Evolutionary conservation across 1,284 basidiomycete genomes (phyloP), one percentile per base, ranked within the genome.

Genomic region (Trametes polyzona): DNA sequence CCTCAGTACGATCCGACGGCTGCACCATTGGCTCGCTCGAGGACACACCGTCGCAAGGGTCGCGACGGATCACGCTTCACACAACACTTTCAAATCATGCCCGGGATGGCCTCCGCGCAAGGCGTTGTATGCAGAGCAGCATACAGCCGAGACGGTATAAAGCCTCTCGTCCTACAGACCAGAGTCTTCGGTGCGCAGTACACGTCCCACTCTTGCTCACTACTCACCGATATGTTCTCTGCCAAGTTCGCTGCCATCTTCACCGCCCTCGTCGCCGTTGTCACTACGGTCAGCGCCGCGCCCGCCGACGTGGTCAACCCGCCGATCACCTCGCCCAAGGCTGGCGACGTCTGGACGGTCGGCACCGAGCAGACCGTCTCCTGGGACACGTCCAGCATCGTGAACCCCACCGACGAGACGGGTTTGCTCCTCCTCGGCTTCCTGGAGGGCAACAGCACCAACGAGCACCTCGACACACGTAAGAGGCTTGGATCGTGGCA

Each of bases 391-490:
- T 14, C 52, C 35, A 43, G 61, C 21, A 54, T 81, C 16, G 1
- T 5, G 0, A 60, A 60, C 11, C 67, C 62, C 26, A 26, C 56
- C 50, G 63, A 70, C 59, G 58, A 70, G 21, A 71, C 63, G 0
- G 65, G 77, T 21, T 19, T 59, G 14, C 30, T 80, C 35, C 47
- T 77, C 5, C 71, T 81, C 14, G 79, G 79, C 7, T 69, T 61
- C 57, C 10, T 63, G 14, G 61, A 57, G 33, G 55, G 60, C 39
- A 50, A 42, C 42, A 73, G 70, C 33, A 19, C 12, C 21, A 17
- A 58, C 21, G 80, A 82, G 66, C 69, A 81, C 65, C 61, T 82
- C 55, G 67, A 80, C 48, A 57, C 64, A 33, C 1, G 79, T 78
- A 54, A 56, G 79, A 69, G 23, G 29, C 35, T 8, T 46, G 24